These are phyloP conservation scores for Aspergillus costaricaensis DNA, from an alignment of 2,329 filamentous ascomycete species.

Conservation along the genomic window DNA sequence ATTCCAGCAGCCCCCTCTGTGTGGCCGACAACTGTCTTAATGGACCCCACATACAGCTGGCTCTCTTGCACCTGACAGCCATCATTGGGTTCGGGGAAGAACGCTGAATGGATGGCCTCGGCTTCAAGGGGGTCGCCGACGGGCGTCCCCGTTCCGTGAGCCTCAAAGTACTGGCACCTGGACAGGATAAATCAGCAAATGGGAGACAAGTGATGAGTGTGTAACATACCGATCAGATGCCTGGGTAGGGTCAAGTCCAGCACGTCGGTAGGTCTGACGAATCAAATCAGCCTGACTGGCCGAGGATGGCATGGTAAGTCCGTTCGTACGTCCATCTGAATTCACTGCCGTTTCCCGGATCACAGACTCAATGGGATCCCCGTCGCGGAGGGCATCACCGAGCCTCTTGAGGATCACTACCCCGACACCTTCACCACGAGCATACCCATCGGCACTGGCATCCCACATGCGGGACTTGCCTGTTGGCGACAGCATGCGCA, in stretches of 20 bases:
- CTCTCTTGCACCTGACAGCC: neutral
- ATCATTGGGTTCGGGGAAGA: neutral
- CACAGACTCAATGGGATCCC: slow-evolving; percentile 43
- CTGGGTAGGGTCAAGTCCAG: slow-evolving; percentile 32
- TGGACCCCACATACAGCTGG: neutral
- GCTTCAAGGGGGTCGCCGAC: slow-evolving; percentile 35
- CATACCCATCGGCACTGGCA: slow-evolving; percentile 48
- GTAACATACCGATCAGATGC: too few relatives aligned
- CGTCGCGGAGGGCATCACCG: slow-evolving; percentile 46
- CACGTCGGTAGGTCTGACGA: slow-evolving; percentile 33
- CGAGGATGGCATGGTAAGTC: slow-evolving; percentile 29
- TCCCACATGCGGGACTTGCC: slow-evolving; percentile 52
- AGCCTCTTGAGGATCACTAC: slow-evolving; percentile 54
- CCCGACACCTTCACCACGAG: slow-evolving; percentile 53
- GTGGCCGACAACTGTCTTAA: neutral
- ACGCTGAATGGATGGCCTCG: slow-evolving; percentile 11
- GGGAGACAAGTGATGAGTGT: too few relatives aligned
- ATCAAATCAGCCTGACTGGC: slow-evolving; percentile 41
- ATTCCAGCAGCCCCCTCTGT: neutral
- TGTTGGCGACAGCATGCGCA: slow-evolving; percentile 50
- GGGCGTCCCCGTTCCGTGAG: slow-evolving; percentile 43
- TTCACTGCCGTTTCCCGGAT: slow-evolving; percentile 31
- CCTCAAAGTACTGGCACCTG: slow-evolving; percentile 40
- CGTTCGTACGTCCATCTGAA: slow-evolving; percentile 28
- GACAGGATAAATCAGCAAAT: too few relatives aligned